A percentile compares a stretch with the other conserved stretches of the same genome.
Evolutionary conservation across 1,139 yeast genomes (phyloP).

Genomic region (Meyerozyma guilliermondii): DNA sequence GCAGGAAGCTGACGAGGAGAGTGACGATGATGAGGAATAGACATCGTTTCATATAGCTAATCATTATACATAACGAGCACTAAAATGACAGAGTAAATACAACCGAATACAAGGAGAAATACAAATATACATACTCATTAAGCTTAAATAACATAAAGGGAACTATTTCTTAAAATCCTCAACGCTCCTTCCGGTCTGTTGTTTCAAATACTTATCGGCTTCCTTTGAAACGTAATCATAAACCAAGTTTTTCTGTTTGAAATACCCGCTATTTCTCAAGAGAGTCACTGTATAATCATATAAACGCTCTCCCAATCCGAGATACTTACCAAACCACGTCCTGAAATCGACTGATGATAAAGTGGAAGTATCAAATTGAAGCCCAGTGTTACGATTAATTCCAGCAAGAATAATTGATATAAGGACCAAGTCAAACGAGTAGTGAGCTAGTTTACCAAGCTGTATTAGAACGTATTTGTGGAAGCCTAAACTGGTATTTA

Average conservation of each 20-base stretch:
- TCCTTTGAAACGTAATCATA: conserved; percentile 32
- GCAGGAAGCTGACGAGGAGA: conserved; percentile 77
- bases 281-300: conserved; percentile 40
- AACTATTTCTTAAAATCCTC: conserved; percentile 16
- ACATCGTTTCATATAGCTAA: neutral
- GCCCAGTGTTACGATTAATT: conserved; percentile 59
- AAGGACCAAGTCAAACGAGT: conserved; percentile 53
- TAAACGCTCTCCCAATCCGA: conserved; percentile 49
- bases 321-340: conserved; percentile 48
- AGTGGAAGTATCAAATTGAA: conserved; percentile 40
- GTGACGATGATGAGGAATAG: conserved; percentile 46
- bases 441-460: conserved; percentile 53
- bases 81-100: neutral
- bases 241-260: conserved; percentile 37
- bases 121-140: neutral
- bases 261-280: conserved; percentile 38
- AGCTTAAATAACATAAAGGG: neutral
- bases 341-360: conserved; percentile 51
- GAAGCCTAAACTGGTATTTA: conserved; percentile 6
- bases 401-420: conserved; percentile 64
- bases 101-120: neutral
- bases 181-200: conserved; percentile 28
- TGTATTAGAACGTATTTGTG: conserved; percentile 9
- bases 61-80: neutral
- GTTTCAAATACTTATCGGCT: conserved; percentile 16